phyloP scores from a whole-genome alignment of 2,329 filamentous ascomycete genomes.

The Talaromyces amestolkiae region DNA sequence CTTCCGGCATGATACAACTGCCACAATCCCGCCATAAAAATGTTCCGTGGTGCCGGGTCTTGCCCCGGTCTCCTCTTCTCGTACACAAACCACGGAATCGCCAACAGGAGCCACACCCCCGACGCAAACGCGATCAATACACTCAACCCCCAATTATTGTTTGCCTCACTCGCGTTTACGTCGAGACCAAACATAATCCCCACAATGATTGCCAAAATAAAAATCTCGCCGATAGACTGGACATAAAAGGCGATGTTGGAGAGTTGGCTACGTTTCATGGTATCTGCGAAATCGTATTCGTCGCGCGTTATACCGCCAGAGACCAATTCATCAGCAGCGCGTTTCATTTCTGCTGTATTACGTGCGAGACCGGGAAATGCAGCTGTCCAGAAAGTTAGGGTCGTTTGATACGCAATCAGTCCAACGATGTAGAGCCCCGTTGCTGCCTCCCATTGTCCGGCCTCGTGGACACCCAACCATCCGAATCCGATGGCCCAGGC shows the following conservation, averaged over 20 bases:
- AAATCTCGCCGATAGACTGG: constrained; percentile 61
- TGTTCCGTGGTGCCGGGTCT: constrained; percentile 46
- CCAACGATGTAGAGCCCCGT: constrained; percentile 65
- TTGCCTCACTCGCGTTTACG: constrained; percentile 57
- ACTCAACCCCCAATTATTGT: constrained; percentile 66
- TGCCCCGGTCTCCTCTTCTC: constrained; percentile 64
- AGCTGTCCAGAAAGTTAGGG: constrained; percentile 67
- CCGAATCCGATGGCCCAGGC: constrained; percentile 65
- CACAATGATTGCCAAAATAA: constrained; percentile 64
- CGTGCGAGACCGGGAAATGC: constrained; percentile 59
- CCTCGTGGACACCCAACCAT: constrained; percentile 64
- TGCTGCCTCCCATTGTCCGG: constrained; percentile 59
- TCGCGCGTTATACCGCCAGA: constrained; percentile 55
- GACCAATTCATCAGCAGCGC: constrained; percentile 50
- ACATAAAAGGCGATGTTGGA: constrained; percentile 64
- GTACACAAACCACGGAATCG: constrained; percentile 64
- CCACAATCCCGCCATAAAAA: constrained; percentile 59
- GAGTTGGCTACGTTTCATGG: constrained; percentile 62
- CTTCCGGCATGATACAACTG: constrained; percentile 58
- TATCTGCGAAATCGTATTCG: constrained; percentile 61
- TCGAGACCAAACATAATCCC: constrained; percentile 61
- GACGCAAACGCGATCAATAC: constrained; percentile 65
- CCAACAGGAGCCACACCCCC: constrained; percentile 62
- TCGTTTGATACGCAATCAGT: constrained; percentile 64
- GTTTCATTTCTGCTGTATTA: constrained; percentile 52